Percentiles rank a stretch among this genome's conserved stretches.
These are phyloP conservation scores for Fusarium burgessii DNA, from an alignment of 2,329 filamentous ascomycete genomes.

Conservation along the genomic window DNA sequence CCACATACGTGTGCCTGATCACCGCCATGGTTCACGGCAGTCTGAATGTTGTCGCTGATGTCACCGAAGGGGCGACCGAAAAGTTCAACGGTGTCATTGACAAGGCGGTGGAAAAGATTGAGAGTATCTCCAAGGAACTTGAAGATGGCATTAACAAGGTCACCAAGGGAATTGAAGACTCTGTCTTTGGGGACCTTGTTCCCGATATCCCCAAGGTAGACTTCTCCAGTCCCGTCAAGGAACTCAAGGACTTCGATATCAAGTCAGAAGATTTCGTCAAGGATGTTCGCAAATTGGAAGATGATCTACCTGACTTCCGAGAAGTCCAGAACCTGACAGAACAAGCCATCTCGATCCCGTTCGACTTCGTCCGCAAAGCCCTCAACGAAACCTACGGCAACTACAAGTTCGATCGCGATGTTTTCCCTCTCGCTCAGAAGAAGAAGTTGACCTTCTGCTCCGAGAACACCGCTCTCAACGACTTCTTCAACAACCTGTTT, in stretches of 20 bases:
- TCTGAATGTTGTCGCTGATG: constrained; percentile 72
- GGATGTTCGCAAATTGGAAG: constrained; percentile 78
- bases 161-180: constrained; percentile 55
- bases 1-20: constrained; percentile 90
- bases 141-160: constrained; percentile 64
- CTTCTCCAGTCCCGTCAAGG: constrained; percentile 71
- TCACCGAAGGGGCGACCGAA: constrained; percentile 65
- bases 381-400: constrained; percentile 77
- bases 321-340: constrained; percentile 87
- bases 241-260: constrained; percentile 77
- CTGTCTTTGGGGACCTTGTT: constrained; percentile 63
- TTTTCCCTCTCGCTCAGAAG: constrained; percentile 88
- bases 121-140: constrained; percentile 65
- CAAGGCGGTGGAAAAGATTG: constrained; percentile 69
- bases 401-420: constrained; percentile 81
- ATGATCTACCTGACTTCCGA: constrained; percentile 83
- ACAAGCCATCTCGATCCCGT: constrained; percentile 79
- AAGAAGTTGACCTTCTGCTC: constrained; percentile 89
- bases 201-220: constrained; percentile 67
- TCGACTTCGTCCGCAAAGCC: constrained; percentile 79
- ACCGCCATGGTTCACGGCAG: constrained; percentile 84
- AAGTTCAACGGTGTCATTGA: constrained; percentile 63
- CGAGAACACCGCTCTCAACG: constrained; percentile 81
- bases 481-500: constrained; percentile 83
- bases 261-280: constrained; percentile 74